Percentiles rank a stretch among this genome's conserved stretches.
These are phyloP conservation scores for Kwoniella dejecticola DNA, from an alignment of 768 basidiomycete genomes.

Conservation along the genomic window DNA sequence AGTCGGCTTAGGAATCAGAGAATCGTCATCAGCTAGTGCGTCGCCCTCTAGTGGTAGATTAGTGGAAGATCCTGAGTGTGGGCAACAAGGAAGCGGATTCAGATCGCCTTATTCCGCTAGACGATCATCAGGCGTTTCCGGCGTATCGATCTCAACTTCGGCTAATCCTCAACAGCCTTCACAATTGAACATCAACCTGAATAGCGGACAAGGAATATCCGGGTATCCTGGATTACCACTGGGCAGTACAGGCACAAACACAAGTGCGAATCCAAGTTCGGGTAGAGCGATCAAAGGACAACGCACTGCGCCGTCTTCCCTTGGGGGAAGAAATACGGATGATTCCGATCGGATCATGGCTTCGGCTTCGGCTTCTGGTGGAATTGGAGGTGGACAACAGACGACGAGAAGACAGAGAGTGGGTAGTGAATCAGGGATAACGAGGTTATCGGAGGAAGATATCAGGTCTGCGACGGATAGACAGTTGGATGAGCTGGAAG, in stretches of 20 bases:
- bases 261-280: not conserved
- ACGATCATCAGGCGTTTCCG: not conserved
- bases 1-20: constrained; percentile 17
- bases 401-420: not conserved
- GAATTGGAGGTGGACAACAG: constrained; percentile 1
- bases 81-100: not conserved
- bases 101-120: constrained; percentile 1
- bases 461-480: not conserved
- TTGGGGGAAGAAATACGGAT: constrained; percentile 1
- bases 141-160: not conserved
- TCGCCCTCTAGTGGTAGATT: not conserved
- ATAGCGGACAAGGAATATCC: not conserved
- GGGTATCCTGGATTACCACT: constrained; percentile 11
- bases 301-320: constrained; percentile 17
- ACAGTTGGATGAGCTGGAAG: no score
- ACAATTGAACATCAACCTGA: not conserved
- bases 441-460: not conserved
- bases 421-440: not conserved
- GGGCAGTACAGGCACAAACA: no score
- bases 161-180: not conserved
- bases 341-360: not conserved
- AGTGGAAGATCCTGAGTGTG: not conserved
- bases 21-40: not conserved
- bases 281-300: constrained; percentile 4
- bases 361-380: no score